A percentile compares a stretch with the other conserved stretches of the same genome.
These are phyloP conservation scores for Pseudogymnoascus sp. DNA, from an alignment of 2,329 filamentous ascomycete genomes.

Conservation along the genomic window DNA sequence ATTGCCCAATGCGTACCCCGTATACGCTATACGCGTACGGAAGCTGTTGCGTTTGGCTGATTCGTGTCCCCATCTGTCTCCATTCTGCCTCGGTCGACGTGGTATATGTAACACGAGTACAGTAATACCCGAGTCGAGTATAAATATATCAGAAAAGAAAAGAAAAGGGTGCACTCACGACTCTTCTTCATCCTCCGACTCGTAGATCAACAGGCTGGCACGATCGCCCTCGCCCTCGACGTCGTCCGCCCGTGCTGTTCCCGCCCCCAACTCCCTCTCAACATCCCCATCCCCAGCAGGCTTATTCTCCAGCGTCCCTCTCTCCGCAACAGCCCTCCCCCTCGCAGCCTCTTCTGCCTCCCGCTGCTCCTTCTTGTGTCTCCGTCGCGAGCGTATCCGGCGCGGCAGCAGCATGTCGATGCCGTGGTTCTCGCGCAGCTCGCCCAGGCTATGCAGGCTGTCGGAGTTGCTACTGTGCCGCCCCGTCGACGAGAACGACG, in stretches of 20 bases:
- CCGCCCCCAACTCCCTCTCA: slow-evolving; percentile 16
- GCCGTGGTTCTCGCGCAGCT: slow-evolving; percentile 24
- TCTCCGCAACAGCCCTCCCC: slow-evolving; percentile 25
- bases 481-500: background rate
- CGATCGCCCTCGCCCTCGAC: background rate
- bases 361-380: slow-evolving; percentile 38
- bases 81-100: background rate
- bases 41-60: too few relatives aligned
- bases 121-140: background rate
- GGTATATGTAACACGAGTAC: background rate
- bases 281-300: slow-evolving; percentile 12
- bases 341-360: slow-evolving; percentile 30
- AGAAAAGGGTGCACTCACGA: slow-evolving; percentile 24
- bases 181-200: slow-evolving; percentile 27
- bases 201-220: slow-evolving; percentile 11
- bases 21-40: background rate
- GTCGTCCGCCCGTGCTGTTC: slow-evolving; percentile 18
- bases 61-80: background rate
- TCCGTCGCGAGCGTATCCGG: slow-evolving; percentile 40
- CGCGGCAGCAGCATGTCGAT: slow-evolving; percentile 47
- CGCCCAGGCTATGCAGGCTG: background rate
- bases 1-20: background rate
- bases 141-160: slow-evolving; percentile 11
- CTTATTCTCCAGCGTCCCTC: slow-evolving; percentile 23
- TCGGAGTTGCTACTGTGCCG: background rate